Percentiles rank a stretch among this genome's conserved stretches.
Evolutionary conservation across 306 rosid genomes (phyloP).

Genomic region (Cicer yamashitae): DNA sequence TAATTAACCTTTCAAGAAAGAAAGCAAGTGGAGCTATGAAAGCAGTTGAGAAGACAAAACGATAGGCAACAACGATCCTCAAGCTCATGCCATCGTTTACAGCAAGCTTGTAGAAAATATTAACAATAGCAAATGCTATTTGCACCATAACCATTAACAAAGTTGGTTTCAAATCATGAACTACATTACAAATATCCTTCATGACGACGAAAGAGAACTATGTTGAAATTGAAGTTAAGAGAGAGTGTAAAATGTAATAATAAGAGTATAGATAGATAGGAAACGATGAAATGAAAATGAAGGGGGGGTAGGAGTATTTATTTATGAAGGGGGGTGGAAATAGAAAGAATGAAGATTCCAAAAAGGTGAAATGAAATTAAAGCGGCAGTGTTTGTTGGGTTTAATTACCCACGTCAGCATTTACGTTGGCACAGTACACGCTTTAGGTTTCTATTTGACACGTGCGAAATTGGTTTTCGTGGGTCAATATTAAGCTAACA

Average conservation of each 20-base stretch:
- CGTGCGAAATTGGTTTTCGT: constrained; percentile 25
- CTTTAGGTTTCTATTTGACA: constrained; percentile 12
- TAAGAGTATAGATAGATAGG: no score
- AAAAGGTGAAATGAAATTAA: not conserved
- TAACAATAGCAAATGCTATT: constrained; percentile 56
- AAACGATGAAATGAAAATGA: not conserved
- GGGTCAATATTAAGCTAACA: not conserved
- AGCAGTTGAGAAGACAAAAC: constrained; percentile 62
- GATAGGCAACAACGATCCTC: constrained; percentile 65
- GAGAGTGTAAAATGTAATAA: no score
- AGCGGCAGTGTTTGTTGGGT: constrained; percentile 34
- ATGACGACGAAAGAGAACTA: not conserved
- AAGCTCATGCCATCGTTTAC: constrained; percentile 69
- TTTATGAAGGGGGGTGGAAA: not conserved
- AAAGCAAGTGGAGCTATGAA: constrained; percentile 67
- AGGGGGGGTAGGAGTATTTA: not conserved
- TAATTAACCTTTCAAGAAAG: constrained; percentile 58
- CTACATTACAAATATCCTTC: constrained; percentile 25
- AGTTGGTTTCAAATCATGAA: constrained; percentile 56
- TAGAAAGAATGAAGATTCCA: not conserved
- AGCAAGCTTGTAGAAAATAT: constrained; percentile 71
- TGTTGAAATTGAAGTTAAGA: not conserved
- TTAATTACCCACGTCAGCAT: constrained; percentile 26
- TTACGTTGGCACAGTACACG: not conserved
- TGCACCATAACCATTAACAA: constrained; percentile 63